Base-by-base conservation (phyloP, 306 rosid genomes). In the Corylus heterophylla region DNA sequence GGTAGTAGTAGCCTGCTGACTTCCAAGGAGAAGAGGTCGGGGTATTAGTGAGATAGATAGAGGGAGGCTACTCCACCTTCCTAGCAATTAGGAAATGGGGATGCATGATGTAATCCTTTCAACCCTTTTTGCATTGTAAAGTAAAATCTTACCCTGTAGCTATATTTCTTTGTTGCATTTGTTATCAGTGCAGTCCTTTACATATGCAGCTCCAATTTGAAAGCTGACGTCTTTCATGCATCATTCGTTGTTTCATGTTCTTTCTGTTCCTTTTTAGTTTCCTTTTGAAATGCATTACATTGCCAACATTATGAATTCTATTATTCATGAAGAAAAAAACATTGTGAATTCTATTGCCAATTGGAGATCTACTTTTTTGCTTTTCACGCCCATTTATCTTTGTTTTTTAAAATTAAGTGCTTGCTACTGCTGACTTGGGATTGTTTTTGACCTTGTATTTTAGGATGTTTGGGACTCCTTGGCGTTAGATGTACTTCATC, bases 381-480 rank as follows among this genome's bases (percentile, higher is more conserved):
- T 27, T 66, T 69, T 44, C 7, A 59, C 16, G 17, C 55, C 63
- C 58, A 25, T 12, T 44, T 66, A 20, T 67, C 4, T 8, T 42
- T 44, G 42, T 12, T 25, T 71, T 54, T 42, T 18, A 59, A 75
- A 54, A 78, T 49, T n/a, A 45, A 31, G 17, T 14, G 12, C 56
- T 76, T 59, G 42, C 31, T 18, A 7, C 8, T 71, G 50, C 62
- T 64, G 78, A 75, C 25, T 71, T 0, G 52, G 45, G 22, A 39
- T 0, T 79, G 22, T 54, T 67, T 1, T 49, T 10, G 78, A n/a
- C 35, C 31, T 8, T 74, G 66, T 74, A 25, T 80, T 76, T 59
- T 86, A 95, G 98, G 97, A 87, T 85, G 80, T 89, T 50, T 95
- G 98, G 98, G 99, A 95, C 85, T 84, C 99, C 48, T 74, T 86